Base-by-base conservation (phyloP, 441 rosid genomes). In the Raphanus hybrid region DNA sequence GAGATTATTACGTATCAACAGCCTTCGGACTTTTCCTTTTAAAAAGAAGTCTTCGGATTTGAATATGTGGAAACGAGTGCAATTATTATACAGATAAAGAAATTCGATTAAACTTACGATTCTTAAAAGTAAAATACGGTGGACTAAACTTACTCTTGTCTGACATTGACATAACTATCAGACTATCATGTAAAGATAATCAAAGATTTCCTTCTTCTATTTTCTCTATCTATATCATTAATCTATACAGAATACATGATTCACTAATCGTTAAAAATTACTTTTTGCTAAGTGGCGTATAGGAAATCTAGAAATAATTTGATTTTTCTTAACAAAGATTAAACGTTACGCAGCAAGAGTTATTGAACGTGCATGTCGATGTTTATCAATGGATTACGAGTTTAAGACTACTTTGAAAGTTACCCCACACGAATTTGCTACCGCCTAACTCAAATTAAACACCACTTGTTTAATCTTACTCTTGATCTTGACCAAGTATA, bases 11-110 rank as follows among this genome's bases (percentile, higher is more conserved):
- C 12, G 43, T 43, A 58, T 57, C 26, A 16, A 29, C 18, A 75
- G 73, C 73, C 73, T 75, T 67, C 67, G 3, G 67, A 27, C 15
- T 75, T 67, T 34, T 34, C 8, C 39, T 6, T 34, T 72, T 3
- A 10, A 9, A 10, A 39, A 39, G 8, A 39, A 39, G 12, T 3
- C 4, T 43, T 34, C 39, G 39, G 8, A 34, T 34, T 34, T 34
- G 39, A 29, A 29, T 34, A 6, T 34, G 39, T 34, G 8, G 39
- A 5, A 34, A 10, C 48, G 10, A 41, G 12, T 41, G 48, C 12
- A 2, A 39, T 29, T 29, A 29, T 29, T 29, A 29, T 29, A 29
- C 1, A 29, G 34, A 29, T 29, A 29, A 3, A 29, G 6, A 29
- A 4, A 29, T 29, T 29, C 34, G 34, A 29, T 29, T 29, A 29